Conservation (phyloP, 2,329 filamentous ascomycete genomes). For the Chrysoporthe deuterocubensis region DNA sequence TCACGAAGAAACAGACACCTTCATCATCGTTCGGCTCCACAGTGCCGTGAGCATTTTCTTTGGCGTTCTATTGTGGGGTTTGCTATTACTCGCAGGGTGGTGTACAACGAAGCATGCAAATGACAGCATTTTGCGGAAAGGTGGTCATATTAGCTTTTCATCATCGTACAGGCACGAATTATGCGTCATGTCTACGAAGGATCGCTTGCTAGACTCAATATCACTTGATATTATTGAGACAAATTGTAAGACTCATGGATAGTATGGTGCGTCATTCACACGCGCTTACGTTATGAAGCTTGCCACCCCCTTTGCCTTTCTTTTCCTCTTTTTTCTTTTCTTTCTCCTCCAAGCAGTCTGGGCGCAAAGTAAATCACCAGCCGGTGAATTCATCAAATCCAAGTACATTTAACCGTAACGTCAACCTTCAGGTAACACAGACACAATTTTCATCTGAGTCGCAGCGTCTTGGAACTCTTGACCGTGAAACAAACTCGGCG, state of each 20-base stretch:
- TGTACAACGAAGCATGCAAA: background rate
- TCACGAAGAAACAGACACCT: slow-evolving; percentile 5
- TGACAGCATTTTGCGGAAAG: background rate
- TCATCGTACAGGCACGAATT: background rate
- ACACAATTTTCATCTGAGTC: background rate
- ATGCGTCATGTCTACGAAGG: background rate
- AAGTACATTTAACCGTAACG: background rate
- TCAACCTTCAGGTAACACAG: background rate
- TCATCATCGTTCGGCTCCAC: slow-evolving; percentile 7
- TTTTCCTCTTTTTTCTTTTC: background rate
- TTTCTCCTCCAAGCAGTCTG: background rate
- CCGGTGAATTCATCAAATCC: background rate
- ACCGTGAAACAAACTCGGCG: background rate
- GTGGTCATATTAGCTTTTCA: background rate
- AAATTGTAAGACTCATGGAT: background rate
- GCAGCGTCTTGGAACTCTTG: background rate
- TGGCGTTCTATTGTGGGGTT: background rate
- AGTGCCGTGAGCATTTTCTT: slow-evolving; percentile 12
- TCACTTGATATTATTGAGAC: background rate
- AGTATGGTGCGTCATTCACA: background rate
- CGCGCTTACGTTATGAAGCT: background rate
- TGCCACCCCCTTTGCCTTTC: background rate
- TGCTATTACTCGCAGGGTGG: background rate
- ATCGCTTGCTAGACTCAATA: background rate
- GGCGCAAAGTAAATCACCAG: background rate